These are phyloP conservation scores for Globisporangium radiosum DNA, from an alignment of 352 stramenopile species.

Conservation along the genomic window DNA sequence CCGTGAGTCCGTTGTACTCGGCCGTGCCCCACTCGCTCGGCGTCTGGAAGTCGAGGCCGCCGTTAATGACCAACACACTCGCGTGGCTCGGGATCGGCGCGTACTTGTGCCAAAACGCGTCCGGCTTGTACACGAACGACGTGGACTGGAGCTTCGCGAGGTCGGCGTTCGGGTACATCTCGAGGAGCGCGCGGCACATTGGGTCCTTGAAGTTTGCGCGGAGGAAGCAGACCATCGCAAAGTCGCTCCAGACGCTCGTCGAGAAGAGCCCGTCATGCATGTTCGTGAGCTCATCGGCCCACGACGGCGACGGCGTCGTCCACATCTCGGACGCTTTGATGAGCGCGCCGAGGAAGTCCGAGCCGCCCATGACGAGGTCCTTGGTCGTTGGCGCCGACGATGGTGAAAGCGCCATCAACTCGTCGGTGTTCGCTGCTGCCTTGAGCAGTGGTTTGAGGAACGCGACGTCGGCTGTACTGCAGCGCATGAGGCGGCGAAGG, in stretches of 20 bases:
- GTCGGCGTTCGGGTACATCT: background rate
- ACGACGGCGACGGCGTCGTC: conserved; percentile 16
- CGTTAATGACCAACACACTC: conserved; percentile 25
- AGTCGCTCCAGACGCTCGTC: conserved; percentile 1
- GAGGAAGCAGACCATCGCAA: conserved; percentile 14
- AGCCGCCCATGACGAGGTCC: conserved; percentile 10
- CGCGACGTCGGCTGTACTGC: background rate
- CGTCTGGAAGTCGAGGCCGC: conserved; percentile 22
- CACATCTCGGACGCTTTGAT: conserved; percentile 27
- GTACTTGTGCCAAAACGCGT: conserved; percentile 25
- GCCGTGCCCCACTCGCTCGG: conserved; percentile 12
- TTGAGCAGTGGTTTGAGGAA: background rate
- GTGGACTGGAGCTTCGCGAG: background rate
- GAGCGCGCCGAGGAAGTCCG: conserved; percentile 14
- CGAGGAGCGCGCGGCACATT: conserved; percentile 5
- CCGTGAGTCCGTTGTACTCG: conserved; percentile 16
- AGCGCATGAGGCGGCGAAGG: conserved; percentile 6
- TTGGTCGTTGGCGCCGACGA: background rate
- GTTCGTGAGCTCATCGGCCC: conserved; percentile 5
- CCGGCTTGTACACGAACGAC: conserved; percentile 22
- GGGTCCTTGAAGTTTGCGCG: conserved; percentile 10
- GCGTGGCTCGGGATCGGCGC: conserved; percentile 14
- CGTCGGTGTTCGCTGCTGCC: background rate
- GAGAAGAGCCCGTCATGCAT: conserved; percentile 11
- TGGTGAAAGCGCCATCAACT: background rate